phyloP scores from a whole-genome alignment of 495 filamentous ascomycete genomes.

The Rusavskia elegans region DNA sequence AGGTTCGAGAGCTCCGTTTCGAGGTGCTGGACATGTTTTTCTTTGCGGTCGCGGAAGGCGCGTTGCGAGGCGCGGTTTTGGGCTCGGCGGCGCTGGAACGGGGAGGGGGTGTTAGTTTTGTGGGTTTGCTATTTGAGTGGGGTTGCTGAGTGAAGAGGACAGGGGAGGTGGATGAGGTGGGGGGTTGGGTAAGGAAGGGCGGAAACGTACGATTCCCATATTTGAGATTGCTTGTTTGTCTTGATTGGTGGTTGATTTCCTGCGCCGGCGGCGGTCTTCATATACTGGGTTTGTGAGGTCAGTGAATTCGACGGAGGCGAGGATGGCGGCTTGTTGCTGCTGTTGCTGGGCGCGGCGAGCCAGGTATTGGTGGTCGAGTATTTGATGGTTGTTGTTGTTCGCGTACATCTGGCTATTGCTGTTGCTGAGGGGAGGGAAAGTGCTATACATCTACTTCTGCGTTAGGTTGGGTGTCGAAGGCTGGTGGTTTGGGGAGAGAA shows the following conservation, averaged over 20 bases:
- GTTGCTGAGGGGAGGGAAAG: slow-evolving; percentile 6
- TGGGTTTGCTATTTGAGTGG: too few species aligned
- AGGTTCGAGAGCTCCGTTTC: slow-evolving; percentile 22
- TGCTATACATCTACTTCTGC: neutral
- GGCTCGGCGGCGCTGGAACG: slow-evolving; percentile 32
- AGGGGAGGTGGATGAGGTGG: neutral
- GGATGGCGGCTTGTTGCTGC: neutral
- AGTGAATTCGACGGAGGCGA: slow-evolving; percentile 15
- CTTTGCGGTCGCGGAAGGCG: slow-evolving; percentile 34
- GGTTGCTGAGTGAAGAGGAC: neutral
- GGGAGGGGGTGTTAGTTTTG: slow-evolving; percentile 1
- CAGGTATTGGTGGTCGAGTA: slow-evolving; percentile 3
- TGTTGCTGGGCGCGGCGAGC: neutral
- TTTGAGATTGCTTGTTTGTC: slow-evolving; percentile 14
- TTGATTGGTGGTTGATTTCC: slow-evolving; percentile 9
- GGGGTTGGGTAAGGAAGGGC: neutral
- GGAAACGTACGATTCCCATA: slow-evolving; percentile 14
- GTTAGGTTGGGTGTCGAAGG: neutral
- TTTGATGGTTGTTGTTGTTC: slow-evolving; percentile 7
- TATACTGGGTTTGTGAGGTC: slow-evolving; percentile 12
- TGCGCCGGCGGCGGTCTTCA: slow-evolving; percentile 13
- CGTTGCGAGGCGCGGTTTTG: slow-evolving; percentile 41
- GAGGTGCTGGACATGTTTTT: slow-evolving; percentile 28
- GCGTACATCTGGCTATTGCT: slow-evolving; percentile 1
- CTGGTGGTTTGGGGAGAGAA: neutral